Percentiles rank a stretch among this genome's conserved stretches.
These are phyloP conservation scores for Macrotyloma uniflorum DNA, from an alignment of 306 rosid species.

Conservation along the genomic window DNA sequence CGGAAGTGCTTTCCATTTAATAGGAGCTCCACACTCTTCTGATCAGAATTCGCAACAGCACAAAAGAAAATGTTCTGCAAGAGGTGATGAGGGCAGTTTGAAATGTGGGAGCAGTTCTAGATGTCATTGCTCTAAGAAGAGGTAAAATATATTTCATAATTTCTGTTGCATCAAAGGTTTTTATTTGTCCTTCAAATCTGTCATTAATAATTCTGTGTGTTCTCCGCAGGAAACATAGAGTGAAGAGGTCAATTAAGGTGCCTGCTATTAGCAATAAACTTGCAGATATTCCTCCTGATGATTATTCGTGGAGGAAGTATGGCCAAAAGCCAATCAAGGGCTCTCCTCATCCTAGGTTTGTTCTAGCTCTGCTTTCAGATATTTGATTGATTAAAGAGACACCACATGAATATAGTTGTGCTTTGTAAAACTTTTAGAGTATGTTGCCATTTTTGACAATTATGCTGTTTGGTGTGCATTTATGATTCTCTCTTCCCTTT, in stretches of 20 bases:
- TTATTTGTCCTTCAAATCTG: conserved; percentile 6
- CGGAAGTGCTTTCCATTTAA: conserved; percentile 78
- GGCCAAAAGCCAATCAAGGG: conserved; percentile 99
- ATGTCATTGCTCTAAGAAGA: conserved; percentile 99
- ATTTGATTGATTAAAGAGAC: conserved; percentile 8
- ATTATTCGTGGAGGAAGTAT: conserved; percentile 98
- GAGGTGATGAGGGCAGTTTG: conserved; percentile 87
- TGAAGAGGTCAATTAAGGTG: conserved; percentile 93
- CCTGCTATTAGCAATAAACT: conserved; percentile 98
- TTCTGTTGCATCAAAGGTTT: conserved; percentile 28
- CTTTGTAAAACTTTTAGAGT: conserved; percentile 14
- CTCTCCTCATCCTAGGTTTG: conserved; percentile 97
- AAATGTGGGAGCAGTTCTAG: conserved; percentile 88
- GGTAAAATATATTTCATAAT: conserved; percentile 52
- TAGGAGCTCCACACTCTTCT: conserved; percentile 78
- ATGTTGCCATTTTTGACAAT: neutral
- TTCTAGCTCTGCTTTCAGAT: conserved; percentile 17
- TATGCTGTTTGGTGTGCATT: conserved; percentile 33
- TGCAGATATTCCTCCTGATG: conserved; percentile 98
- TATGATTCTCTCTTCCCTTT: conserved; percentile 12
- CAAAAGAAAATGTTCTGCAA: conserved; percentile 85
- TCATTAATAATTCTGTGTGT: neutral
- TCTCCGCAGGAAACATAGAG: conserved; percentile 80
- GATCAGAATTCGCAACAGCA: conserved; percentile 86
- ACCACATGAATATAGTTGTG: conserved; percentile 1